These are phyloP conservation scores for Pseudogymnoascus sp. DNA, from an alignment of 2,329 filamentous ascomycete species.

Conservation along the genomic window DNA sequence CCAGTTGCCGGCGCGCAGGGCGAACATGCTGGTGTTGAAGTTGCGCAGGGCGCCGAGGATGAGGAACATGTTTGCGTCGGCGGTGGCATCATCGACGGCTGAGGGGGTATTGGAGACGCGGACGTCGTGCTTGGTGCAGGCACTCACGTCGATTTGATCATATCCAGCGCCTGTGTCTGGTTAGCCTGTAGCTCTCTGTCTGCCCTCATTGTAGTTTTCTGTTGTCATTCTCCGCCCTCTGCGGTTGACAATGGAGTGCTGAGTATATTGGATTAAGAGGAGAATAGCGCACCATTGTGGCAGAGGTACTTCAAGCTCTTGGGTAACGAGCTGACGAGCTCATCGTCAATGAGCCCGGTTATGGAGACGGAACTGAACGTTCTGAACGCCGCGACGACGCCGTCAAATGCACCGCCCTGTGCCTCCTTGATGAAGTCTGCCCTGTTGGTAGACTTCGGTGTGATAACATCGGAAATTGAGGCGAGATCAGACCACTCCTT, in stretches of 20 bases:
- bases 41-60: constrained; percentile 72
- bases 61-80: constrained; percentile 72
- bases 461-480: constrained; percentile 55
- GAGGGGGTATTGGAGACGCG: constrained; percentile 74
- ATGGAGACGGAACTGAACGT: constrained; percentile 57
- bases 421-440: constrained; percentile 62
- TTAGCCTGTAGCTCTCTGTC: not conserved
- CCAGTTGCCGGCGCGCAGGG: constrained; percentile 61
- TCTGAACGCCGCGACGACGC: constrained; percentile 57
- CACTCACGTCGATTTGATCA: constrained; percentile 68
- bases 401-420: constrained; percentile 55
- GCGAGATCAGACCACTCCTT: constrained; percentile 54
- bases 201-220: not conserved
- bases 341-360: constrained; percentile 63
- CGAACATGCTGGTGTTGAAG: constrained; percentile 56
- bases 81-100: constrained; percentile 74
- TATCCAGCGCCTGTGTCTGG: constrained; percentile 62
- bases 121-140: constrained; percentile 59
- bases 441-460: constrained; percentile 52
- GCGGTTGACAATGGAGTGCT: not conserved
- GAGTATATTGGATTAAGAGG: not conserved
- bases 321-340: constrained; percentile 54
- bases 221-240: not conserved
- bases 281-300: constrained; percentile 45
- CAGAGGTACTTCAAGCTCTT: constrained; percentile 48